phyloP scores from a whole-genome alignment of 352 stramenopile genomes.

The Globisporangium megalacanthum region DNA sequence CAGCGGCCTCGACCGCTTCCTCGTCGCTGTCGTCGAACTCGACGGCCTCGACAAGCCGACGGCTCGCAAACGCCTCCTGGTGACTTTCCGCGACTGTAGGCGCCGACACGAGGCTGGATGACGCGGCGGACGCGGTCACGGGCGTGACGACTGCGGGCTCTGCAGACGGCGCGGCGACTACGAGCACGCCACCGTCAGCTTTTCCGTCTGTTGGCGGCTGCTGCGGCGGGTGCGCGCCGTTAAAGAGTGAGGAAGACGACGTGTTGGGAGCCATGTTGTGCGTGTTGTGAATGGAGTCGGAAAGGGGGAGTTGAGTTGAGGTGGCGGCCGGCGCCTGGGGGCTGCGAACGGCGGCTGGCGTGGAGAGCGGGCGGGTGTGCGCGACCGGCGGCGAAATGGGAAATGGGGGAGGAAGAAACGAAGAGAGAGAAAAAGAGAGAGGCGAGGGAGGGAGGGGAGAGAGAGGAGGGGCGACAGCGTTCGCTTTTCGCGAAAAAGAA shows the following conservation, averaged over 20 bases:
- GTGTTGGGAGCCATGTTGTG: constrained; percentile 45
- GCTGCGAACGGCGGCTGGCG: not conserved
- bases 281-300: not conserved
- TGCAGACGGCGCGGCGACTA: constrained; percentile 33
- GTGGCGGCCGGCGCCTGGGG: too few relatives aligned
- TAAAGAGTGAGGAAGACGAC: constrained; percentile 38
- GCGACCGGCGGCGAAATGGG: constrained; percentile 13
- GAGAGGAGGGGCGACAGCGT: too few relatives aligned
- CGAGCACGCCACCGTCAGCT: constrained; percentile 12
- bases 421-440: constrained; percentile 2
- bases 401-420: constrained; percentile 14
- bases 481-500: too few relatives aligned
- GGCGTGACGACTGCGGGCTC: constrained; percentile 17
- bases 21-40: not conserved
- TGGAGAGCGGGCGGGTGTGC: not conserved
- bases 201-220: constrained; percentile 22
- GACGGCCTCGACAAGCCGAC: not conserved
- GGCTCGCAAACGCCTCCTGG: not conserved
- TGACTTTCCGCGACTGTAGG: too few relatives aligned
- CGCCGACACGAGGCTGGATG: not conserved
- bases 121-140: not conserved
- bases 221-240: constrained; percentile 32
- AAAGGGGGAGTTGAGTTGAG: not conserved
- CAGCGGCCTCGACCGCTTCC: constrained; percentile 9
- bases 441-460: too few relatives aligned